Evolutionary conservation across 352 stramenopile genomes (phyloP).

Genomic region (Globisporangium radiosum): DNA sequence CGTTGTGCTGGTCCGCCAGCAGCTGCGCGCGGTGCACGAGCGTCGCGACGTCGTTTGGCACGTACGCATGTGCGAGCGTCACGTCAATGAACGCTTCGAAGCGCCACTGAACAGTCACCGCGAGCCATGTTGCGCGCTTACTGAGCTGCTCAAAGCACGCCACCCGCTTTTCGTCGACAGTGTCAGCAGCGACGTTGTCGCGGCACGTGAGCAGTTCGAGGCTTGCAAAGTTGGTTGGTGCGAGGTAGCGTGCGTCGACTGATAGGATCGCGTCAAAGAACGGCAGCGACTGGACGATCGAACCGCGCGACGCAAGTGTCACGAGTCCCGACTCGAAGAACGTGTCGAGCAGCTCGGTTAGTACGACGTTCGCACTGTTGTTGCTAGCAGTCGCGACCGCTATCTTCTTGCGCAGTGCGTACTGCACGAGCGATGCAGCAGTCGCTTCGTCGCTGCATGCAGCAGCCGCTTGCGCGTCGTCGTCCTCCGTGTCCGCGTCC

Average conservation of each 20-base stretch:
- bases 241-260: conserved; percentile 43
- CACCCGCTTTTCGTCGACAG: conserved; percentile 46
- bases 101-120: conserved; percentile 31
- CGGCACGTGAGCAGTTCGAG: conserved; percentile 53
- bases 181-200: conserved; percentile 35
- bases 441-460: conserved; percentile 25
- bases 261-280: conserved; percentile 47
- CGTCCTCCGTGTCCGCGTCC: background rate
- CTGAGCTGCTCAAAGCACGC: conserved; percentile 33
- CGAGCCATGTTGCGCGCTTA: conserved; percentile 44
- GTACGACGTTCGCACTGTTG: conserved; percentile 7
- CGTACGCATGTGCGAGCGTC: conserved; percentile 40
- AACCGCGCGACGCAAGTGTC: conserved; percentile 28
- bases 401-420: conserved; percentile 31
- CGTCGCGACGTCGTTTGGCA: conserved; percentile 41
- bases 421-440: conserved; percentile 35
- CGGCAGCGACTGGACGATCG: conserved; percentile 27
- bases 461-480: conserved; percentile 10
- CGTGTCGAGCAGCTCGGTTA: conserved; percentile 44
- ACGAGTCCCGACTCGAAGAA: conserved; percentile 47
- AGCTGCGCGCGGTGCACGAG: conserved; percentile 41
- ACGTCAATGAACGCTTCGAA: conserved; percentile 52
- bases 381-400: background rate
- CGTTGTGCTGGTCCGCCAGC: conserved; percentile 32
- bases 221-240: conserved; percentile 44